A percentile compares a stretch with the other conserved stretches of the same genome.
Conservation (phyloP, 2,329 filamentous ascomycete genomes). For the Colletotrichum sp. region DNA sequence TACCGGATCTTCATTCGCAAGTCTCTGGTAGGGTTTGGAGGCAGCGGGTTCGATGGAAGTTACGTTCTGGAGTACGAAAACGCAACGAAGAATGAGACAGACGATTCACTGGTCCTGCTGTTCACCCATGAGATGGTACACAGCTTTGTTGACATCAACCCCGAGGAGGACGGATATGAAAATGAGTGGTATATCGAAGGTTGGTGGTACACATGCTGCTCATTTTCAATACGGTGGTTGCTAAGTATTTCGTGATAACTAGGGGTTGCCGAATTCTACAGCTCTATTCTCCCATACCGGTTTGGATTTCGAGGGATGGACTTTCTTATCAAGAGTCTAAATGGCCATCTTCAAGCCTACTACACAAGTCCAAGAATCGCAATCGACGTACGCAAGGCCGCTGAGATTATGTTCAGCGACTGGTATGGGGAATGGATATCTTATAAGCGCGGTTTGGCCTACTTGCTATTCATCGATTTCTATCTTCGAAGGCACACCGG, state of each 20-base stretch:
- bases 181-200: slow-evolving; percentile 23
- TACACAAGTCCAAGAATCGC: slow-evolving; percentile 16
- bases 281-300: slow-evolving; percentile 15
- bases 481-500: background rate
- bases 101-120: background rate
- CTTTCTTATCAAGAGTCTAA: slow-evolving; percentile 12
- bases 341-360: slow-evolving; percentile 11
- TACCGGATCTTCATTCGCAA: slow-evolving; percentile 23
- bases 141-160: slow-evolving; percentile 7
- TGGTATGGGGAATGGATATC: slow-evolving; percentile 21
- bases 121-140: slow-evolving; percentile 24
- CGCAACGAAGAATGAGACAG: background rate
- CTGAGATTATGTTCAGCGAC: slow-evolving; percentile 9
- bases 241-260: background rate
- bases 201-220: background rate
- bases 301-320: slow-evolving; percentile 11
- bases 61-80: slow-evolving; percentile 20
- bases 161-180: slow-evolving; percentile 14
- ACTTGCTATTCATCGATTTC: slow-evolving; percentile 1
- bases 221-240: background rate
- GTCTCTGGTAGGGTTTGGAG: slow-evolving; percentile 4
- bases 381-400: slow-evolving; percentile 2
- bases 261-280: slow-evolving; percentile 20
- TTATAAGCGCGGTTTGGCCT: slow-evolving; percentile 3
- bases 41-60: slow-evolving; percentile 12